phyloP scores from a whole-genome alignment of 306 rosid genomes.

The Mimosa bimucronata region DNA sequence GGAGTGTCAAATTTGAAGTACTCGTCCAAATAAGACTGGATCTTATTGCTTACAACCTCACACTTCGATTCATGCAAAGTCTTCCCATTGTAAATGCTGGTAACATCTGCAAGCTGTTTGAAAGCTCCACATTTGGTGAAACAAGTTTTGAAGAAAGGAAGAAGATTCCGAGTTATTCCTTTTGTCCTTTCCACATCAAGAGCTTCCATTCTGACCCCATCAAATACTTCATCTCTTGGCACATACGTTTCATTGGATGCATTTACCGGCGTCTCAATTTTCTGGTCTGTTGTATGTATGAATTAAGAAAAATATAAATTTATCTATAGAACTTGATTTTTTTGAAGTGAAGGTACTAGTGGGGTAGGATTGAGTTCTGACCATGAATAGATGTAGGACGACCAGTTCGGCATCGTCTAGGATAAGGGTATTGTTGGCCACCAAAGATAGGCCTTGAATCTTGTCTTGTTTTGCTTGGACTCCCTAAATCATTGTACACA shows the following conservation, averaged over 20 bases:
- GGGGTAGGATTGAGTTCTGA: not conserved
- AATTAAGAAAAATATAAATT: not conserved
- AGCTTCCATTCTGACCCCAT: constrained; percentile 29
- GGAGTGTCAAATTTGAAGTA: constrained; percentile 41
- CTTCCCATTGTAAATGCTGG: constrained; percentile 31
- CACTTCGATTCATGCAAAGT: not conserved
- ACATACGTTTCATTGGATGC: not conserved
- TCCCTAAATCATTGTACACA: constrained; percentile 48
- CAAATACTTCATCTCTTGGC: constrained; percentile 50
- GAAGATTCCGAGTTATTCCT: constrained; percentile 40
- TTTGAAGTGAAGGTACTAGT: not conserved
- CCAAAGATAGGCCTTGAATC: constrained; percentile 33
- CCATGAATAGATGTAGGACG: constrained; percentile 31
- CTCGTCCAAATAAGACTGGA: constrained; percentile 30
- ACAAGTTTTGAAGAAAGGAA: constrained; percentile 35
- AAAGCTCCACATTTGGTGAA: constrained; percentile 34
- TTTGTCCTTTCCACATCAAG: constrained; percentile 40
- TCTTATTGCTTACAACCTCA: constrained; percentile 5
- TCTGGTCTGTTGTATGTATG: constrained; percentile 7
- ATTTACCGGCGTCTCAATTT: constrained; percentile 23
- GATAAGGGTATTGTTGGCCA: constrained; percentile 36
- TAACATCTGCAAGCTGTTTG: constrained; percentile 40
- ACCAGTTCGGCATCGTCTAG: constrained; percentile 51
- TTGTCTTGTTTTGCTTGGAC: constrained; percentile 29
- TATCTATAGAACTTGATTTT: too few species aligned